Base-by-base conservation (phyloP, 352 stramenopile genomes). In the Phytophthora pseudosyringae region DNA sequence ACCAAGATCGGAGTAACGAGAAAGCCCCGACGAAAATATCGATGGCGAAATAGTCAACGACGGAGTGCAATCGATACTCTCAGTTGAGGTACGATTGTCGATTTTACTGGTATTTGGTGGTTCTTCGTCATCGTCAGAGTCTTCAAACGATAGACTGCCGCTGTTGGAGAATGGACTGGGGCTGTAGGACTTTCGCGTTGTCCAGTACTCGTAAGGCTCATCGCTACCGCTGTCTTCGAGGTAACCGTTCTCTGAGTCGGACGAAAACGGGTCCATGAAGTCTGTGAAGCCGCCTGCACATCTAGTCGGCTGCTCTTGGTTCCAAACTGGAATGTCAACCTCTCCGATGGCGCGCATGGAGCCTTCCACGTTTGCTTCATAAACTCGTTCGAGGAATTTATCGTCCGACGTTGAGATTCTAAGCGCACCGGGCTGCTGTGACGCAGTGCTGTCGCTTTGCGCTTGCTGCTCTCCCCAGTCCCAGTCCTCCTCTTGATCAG, bases 81-180 rank as follows among this genome's bases (percentile, higher is more conserved):
- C 9, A 40, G n/a, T 11, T 38, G 28, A 38, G 45, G 35, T 9
- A 9, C 3, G 11, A 11, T 13, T 45, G 32, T 44, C 31, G 15
- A 1, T 13, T 11, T 10, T 43, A 31, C 12, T 44, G 32, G 21
- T 18, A 10, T n/a, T 35, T 46, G 49, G 28, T 31, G 39, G 26
- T 13, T 31, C 46, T 45, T 53, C 26, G 16, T 59, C 46, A n/a
- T 35, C 11, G 16, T 43, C 31, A 7, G 47, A 65, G n/a, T 47
- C 40, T 18, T 59, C 47, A 18, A 59, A 66, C 13, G 58, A 66
- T 28, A 66, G 26, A 16, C 58, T 59, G 38, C 58, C 59, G 25
- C 47, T 53, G 31, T 47, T 52, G 13, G 58, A 66, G 58, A 66
- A 66, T 28, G 58, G 58, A 18, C 58, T 66, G 29, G 16, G 38